Conservation (phyloP, 108 stramenopile species). For the Asterionellopsis glacialis region DNA sequence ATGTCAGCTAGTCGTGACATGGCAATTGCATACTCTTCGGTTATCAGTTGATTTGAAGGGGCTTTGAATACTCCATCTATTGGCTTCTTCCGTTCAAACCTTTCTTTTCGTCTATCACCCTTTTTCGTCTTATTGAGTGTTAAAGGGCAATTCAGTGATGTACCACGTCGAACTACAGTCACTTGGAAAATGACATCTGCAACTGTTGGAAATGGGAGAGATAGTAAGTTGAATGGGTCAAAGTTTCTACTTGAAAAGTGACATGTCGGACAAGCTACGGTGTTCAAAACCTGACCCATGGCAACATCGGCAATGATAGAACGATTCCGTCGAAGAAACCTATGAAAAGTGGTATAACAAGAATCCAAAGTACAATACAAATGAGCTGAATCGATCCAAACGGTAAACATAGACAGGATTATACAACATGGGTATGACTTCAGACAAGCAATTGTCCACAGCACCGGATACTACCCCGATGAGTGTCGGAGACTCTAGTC, state of each 20-base stretch:
- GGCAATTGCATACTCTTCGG: conserved; percentile 70
- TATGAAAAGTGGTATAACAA: conserved; percentile 6
- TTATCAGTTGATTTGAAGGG: conserved; percentile 66
- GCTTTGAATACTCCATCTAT: conserved; percentile 16
- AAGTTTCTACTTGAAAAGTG: conserved; percentile 81
- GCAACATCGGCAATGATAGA: conserved; percentile 79
- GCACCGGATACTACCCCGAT: too few relatives aligned
- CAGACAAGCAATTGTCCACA: conserved; percentile 2
- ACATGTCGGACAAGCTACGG: conserved; percentile 82
- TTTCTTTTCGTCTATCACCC: conserved; percentile 17
- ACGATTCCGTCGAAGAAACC: conserved; percentile 72
- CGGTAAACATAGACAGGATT: neutral
- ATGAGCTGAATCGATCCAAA: too few relatives aligned
- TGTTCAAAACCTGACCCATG: conserved; percentile 82
- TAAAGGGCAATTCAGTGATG: conserved; percentile 60
- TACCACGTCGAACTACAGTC: conserved; percentile 71
- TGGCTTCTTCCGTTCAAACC: conserved; percentile 17
- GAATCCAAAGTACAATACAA: neutral
- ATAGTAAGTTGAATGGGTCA: conserved; percentile 91
- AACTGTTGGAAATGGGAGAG: conserved; percentile 88
- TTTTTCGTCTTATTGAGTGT: conserved; percentile 38
- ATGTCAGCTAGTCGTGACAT: conserved; percentile 83
- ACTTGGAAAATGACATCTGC: conserved; percentile 81
- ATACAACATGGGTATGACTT: neutral
- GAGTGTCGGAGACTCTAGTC: too few relatives aligned